Conservation (phyloP, 2,329 filamentous ascomycete species). For the Balansia obtecta region DNA sequence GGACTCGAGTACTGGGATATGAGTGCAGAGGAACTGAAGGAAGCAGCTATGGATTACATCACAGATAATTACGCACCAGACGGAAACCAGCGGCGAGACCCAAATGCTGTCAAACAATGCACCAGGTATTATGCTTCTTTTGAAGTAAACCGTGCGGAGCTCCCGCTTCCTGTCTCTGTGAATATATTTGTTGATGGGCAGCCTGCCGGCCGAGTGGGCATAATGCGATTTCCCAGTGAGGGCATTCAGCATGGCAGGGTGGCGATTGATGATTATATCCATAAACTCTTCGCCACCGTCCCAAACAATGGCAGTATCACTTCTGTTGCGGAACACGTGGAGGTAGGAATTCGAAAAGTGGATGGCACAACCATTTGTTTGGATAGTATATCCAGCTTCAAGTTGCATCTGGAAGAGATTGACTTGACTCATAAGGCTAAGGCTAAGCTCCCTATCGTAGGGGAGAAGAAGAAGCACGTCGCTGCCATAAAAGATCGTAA, state of each 20-base stretch:
- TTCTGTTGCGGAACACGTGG: constrained; percentile 1
- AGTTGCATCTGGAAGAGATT: constrained; percentile 23
- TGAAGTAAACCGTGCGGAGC: constrained; percentile 20
- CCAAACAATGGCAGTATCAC: constrained; percentile 1
- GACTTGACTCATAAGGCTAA: constrained; percentile 14
- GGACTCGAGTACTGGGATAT: constrained; percentile 24
- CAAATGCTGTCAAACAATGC: constrained; percentile 1
- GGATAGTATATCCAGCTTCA: constrained; percentile 21
- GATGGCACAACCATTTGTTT: constrained; percentile 19
- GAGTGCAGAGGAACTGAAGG: constrained; percentile 16
- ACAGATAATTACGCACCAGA: constrained; percentile 19
- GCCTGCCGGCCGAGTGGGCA: constrained; percentile 20
- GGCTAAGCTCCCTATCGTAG: constrained; percentile 18
- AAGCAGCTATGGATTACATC: constrained; percentile 19
- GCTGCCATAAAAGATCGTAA: neutral
- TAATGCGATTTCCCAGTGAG: constrained; percentile 22
- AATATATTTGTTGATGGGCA: constrained; percentile 21
- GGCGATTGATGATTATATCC: constrained; percentile 31
- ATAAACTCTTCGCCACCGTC: neutral
- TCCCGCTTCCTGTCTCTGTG: constrained; percentile 23
- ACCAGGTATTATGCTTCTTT: constrained; percentile 24
- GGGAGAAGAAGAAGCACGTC: constrained; percentile 3
- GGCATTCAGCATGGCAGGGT: constrained; percentile 21
- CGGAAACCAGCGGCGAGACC: neutral
- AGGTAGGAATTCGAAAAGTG: constrained; percentile 12